phyloP scores from a whole-genome alignment of 2,329 filamentous ascomycete species.

The Exophiala sp. region DNA sequence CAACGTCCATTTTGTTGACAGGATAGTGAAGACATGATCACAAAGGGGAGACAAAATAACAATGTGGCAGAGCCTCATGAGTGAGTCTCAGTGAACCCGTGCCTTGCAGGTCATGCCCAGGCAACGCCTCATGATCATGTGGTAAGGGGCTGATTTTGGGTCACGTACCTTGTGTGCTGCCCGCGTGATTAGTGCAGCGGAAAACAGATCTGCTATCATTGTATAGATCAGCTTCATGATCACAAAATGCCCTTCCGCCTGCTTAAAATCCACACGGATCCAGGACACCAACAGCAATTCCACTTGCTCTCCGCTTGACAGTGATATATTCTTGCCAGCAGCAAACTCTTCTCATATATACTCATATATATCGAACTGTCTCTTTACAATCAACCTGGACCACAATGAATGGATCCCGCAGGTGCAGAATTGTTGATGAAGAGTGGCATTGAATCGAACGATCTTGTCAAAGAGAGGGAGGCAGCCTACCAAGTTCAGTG shows the following conservation, averaged over 20 bases:
- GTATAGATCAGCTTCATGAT: not conserved
- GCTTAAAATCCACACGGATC: not conserved
- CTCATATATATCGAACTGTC: not conserved
- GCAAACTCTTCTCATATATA: not conserved
- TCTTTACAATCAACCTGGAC: not conserved
- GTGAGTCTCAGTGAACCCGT: not conserved
- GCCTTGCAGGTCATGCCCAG: not conserved
- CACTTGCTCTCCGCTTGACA: not conserved
- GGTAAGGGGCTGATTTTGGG: not conserved
- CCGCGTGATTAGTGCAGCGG: not conserved
- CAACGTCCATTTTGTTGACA: constrained; percentile 4
- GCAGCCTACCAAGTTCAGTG: not conserved
- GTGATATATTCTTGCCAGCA: not conserved
- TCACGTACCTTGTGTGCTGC: constrained; percentile 14
- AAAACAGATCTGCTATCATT: not conserved
- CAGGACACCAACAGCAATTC: not conserved
- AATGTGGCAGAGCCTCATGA: not conserved
- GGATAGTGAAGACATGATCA: not conserved
- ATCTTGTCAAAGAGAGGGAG: not conserved
- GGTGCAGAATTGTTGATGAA: not conserved
- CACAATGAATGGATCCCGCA: not conserved
- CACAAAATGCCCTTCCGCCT: not conserved
- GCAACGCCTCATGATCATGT: constrained; percentile 5
- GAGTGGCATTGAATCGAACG: not conserved
- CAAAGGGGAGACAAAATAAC: not conserved